These are phyloP conservation scores for Aspergillus sp. DNA, from an alignment of 2,329 filamentous ascomycete genomes.

Conservation along the genomic window DNA sequence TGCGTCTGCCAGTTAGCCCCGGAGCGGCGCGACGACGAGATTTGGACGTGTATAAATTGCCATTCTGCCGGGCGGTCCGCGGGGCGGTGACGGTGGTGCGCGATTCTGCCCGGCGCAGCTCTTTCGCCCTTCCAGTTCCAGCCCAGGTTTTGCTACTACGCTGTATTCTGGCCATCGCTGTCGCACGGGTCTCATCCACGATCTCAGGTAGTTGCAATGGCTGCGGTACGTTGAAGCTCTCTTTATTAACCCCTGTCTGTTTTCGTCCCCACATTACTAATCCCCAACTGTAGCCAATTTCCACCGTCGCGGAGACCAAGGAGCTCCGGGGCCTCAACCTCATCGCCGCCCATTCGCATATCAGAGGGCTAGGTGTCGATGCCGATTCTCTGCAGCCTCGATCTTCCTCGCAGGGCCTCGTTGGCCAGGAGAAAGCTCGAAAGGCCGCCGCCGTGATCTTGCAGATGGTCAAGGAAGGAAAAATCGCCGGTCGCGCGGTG, in stretches of 20 bases:
- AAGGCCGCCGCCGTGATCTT: constrained; percentile 95
- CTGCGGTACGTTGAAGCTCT: constrained; percentile 30
- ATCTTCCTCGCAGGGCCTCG: constrained; percentile 81
- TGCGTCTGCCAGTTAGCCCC: not conserved
- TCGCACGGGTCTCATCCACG: constrained; percentile 8
- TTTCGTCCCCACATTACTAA: constrained; percentile 9
- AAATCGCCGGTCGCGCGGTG: constrained; percentile 93
- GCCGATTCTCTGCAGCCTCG: constrained; percentile 86
- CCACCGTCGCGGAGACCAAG: constrained; percentile 89
- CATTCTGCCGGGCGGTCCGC: constrained; percentile 30
- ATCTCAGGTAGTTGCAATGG: constrained; percentile 27
- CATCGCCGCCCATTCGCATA: constrained; percentile 97
- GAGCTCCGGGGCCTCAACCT: constrained; percentile 96
- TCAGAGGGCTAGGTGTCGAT: constrained; percentile 92
- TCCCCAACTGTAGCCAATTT: constrained; percentile 54
- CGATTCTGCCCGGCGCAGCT: constrained; percentile 16
- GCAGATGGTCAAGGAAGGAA: constrained; percentile 98
- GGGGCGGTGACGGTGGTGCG: constrained; percentile 6
- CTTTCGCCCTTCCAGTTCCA: constrained; percentile 14
- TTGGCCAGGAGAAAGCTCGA: constrained; percentile 93
- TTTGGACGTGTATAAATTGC: not conserved
- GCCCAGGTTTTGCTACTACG: constrained; percentile 10
- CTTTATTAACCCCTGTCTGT: not conserved
- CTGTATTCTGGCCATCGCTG: constrained; percentile 3
- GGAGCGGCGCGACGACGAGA: not conserved